Base-by-base conservation (phyloP, 2,329 filamentous ascomycete species). In the Trichophyton mentagrophytes region DNA sequence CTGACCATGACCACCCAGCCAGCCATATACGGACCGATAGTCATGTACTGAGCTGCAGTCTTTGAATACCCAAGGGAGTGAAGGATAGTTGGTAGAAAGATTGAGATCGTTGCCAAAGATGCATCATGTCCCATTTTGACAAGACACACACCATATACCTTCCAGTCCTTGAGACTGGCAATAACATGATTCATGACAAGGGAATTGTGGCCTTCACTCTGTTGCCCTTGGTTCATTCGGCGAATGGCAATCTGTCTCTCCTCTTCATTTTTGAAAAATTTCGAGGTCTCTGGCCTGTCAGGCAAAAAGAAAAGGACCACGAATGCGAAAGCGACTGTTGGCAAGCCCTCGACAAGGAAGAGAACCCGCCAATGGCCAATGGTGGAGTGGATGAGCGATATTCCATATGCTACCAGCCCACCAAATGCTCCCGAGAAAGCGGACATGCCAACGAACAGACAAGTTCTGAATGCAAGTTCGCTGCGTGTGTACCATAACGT, bases 1-100 rank as follows among this genome's bases (percentile, higher is more conserved):
- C 78, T 59, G 0, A 86, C 73, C 5, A 82, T 78, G 0, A 83
- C 67, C 3, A 83, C 81, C 59, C 86, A 83, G 13, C 88, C 86
- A 0, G 83, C 80, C 68, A 87, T 80, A 69, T 82, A 81, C 64
- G 85, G 80, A 2, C 80, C 78, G 27, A 80, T 74, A 0, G 76
- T 75, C 69, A 77, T 71, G 9, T 83, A 66, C 75, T 83, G 64
- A 68, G 81, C 73, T 11, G 67, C 67, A 15, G 79, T 80, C 4
- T 77, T 76, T 0, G 76, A 76, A 67, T 85, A 86, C 2, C 83
- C 82, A 0, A 86, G 72, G 36, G 79, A 77, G 13, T 59, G 69
- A 60, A 77, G 68, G 58, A 77, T 77, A 7, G 73, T 77, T 1
- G 74, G 75, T 4, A 74, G 68, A 65, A 73, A 78, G 60, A 77